Conservation (phyloP, 257 asterid species). For the Rubia yunnanensis region DNA sequence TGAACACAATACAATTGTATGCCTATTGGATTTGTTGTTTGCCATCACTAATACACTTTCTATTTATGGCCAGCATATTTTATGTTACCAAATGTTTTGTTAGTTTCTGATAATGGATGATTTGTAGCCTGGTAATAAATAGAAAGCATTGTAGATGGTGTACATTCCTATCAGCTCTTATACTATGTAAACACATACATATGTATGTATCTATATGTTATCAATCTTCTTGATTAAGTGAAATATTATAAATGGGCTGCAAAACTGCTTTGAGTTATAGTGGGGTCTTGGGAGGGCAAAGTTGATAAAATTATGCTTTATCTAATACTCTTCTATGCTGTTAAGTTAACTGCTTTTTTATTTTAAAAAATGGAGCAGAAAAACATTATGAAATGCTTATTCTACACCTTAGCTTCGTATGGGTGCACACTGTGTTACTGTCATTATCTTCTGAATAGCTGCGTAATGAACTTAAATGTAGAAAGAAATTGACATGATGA, state of each 20-base stretch:
- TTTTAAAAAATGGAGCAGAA: background rate
- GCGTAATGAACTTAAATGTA: background rate
- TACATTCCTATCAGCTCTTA: background rate
- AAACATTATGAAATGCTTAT: background rate
- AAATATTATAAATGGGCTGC: background rate
- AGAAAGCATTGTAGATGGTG: background rate
- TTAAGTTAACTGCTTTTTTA: background rate
- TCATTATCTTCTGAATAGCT: background rate
- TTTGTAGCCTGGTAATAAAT: background rate
- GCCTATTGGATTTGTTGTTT: background rate
- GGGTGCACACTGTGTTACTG: background rate
- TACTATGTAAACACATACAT: too few relatives aligned
- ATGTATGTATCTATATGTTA: too few relatives aligned
- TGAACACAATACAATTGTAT: background rate
- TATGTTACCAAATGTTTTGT: background rate
- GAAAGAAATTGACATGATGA: background rate
- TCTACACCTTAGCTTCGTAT: background rate
- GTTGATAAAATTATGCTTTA: background rate
- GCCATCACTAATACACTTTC: background rate
- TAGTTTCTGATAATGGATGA: background rate
- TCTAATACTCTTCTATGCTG: background rate
- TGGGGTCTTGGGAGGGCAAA: background rate
- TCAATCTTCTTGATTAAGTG: background rate
- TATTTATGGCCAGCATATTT: background rate
- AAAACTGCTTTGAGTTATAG: background rate